Percentiles rank a stretch among this genome's conserved stretches.
phyloP scores from a whole-genome alignment of 2,329 filamentous ascomycete species.

The Bimuria novae-zelandiae region DNA sequence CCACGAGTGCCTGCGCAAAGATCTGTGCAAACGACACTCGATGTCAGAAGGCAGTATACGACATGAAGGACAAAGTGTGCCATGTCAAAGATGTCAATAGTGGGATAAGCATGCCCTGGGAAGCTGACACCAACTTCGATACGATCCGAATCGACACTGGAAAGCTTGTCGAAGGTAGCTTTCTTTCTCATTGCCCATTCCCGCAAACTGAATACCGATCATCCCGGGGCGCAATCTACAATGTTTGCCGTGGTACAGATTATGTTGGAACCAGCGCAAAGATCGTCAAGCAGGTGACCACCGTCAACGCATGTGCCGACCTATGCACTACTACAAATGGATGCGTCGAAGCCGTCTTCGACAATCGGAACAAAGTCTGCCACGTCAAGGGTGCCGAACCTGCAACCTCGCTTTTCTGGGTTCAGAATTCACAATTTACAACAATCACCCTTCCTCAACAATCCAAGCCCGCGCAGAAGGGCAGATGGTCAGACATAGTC shows the following conservation, averaged over 20 bases:
- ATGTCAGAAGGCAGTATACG: constrained; percentile 35
- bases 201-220: constrained; percentile 21
- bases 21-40: neutral
- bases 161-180: neutral
- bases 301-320: constrained; percentile 26
- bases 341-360: constrained; percentile 30
- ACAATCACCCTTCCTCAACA: constrained; percentile 1
- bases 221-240: constrained; percentile 23
- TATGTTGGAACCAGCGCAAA: constrained; percentile 26
- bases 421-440: constrained; percentile 30
- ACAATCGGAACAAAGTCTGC: constrained; percentile 19
- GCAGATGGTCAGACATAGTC: constrained; percentile 32
- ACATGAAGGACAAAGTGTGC: constrained; percentile 23
- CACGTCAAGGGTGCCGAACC: constrained; percentile 31
- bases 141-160: constrained; percentile 25
- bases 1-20: neutral
- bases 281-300: constrained; percentile 16
- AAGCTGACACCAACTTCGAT: constrained; percentile 23
- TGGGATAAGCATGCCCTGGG: constrained; percentile 21
- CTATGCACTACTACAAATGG: constrained; percentile 24
- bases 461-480: constrained; percentile 18
- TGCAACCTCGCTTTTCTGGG: constrained; percentile 29
- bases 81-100: constrained; percentile 26
- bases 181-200: constrained; percentile 28
- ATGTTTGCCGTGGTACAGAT: constrained; percentile 30